These are phyloP conservation scores for Beta vulgaris DNA, from an alignment of 148 eudicot species.

Conservation along the genomic window DNA sequence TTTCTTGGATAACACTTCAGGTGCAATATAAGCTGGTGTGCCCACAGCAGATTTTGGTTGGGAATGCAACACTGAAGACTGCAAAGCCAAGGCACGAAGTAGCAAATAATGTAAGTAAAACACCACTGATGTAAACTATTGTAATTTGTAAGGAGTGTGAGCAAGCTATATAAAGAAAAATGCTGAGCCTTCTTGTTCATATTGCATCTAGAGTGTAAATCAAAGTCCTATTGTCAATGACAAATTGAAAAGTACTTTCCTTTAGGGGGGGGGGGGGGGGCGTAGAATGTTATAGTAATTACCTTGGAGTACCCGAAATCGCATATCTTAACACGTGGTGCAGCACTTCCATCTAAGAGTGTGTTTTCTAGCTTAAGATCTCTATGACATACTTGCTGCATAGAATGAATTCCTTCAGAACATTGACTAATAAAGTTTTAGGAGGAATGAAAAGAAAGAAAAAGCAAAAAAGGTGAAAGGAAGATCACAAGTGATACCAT, in stretches of 20 bases:
- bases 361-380: conserved; percentile 91
- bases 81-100: conserved; percentile 19
- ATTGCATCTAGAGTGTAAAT: not conserved
- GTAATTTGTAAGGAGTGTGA: conserved; percentile 29
- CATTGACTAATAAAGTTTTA: not conserved
- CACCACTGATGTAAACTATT: conserved; percentile 16
- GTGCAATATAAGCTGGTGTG: conserved; percentile 94
- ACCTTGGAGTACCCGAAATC: conserved; percentile 98
- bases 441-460: not conserved
- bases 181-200: not conserved
- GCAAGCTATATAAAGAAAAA: not conserved
- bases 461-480: not conserved
- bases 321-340: conserved; percentile 85
- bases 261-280: conserved; percentile 14
- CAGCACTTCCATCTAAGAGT: conserved; percentile 78
- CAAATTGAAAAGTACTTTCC: no score
- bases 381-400: conserved; percentile 89
- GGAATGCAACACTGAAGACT: conserved; percentile 86
- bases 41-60: conserved; percentile 95
- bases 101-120: not conserved
- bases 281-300: not conserved
- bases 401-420: conserved; percentile 6
- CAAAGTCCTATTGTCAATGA: no score
- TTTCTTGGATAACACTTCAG: conserved; percentile 73
- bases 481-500: conserved; percentile 48